These are phyloP conservation scores for Dactylellina cionopaga DNA, from an alignment of 2,329 filamentous ascomycete genomes.

Conservation along the genomic window DNA sequence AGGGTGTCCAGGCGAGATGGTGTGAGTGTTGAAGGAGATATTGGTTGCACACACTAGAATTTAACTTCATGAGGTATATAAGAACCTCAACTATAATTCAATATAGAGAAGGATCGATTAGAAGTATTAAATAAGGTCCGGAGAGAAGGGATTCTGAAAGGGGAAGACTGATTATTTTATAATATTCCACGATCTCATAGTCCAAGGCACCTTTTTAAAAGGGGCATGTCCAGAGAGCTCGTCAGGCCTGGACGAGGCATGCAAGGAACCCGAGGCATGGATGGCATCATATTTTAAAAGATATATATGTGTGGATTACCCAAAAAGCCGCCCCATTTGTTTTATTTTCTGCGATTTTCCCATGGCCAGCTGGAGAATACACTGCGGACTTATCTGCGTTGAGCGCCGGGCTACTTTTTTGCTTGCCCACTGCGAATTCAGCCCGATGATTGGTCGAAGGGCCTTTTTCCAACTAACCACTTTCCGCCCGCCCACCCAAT, in stretches of 20 bases:
- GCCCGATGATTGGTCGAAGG: conserved; percentile 31
- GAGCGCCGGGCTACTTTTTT: conserved; percentile 33
- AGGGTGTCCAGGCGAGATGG: not conserved
- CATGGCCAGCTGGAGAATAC: conserved; percentile 20
- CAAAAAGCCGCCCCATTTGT: conserved; percentile 18
- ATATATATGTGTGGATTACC: conserved; percentile 42
- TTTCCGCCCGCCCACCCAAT: conserved; percentile 49
- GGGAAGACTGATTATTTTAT: conserved; percentile 17
- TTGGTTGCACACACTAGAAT: too few relatives aligned
- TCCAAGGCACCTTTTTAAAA: conserved; percentile 12
- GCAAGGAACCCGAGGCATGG: conserved; percentile 42
- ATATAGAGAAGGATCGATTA: not conserved
- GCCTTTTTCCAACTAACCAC: conserved; percentile 33
- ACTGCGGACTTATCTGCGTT: conserved; percentile 36
- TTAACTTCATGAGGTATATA: too few relatives aligned
- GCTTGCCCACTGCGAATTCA: not conserved
- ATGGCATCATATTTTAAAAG: conserved; percentile 20
- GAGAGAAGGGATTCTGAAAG: conserved; percentile 1
- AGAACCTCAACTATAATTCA: too few relatives aligned
- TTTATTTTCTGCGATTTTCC: not conserved
- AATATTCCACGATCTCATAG: conserved; percentile 18
- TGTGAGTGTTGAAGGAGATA: not conserved
- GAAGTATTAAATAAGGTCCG: too few relatives aligned
- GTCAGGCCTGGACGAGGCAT: conserved; percentile 6
- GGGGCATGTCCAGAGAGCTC: conserved; percentile 24